Evolutionary conservation across 768 basidiomycete genomes (phyloP).

Genomic region (Basidioascus undulatus): DNA sequence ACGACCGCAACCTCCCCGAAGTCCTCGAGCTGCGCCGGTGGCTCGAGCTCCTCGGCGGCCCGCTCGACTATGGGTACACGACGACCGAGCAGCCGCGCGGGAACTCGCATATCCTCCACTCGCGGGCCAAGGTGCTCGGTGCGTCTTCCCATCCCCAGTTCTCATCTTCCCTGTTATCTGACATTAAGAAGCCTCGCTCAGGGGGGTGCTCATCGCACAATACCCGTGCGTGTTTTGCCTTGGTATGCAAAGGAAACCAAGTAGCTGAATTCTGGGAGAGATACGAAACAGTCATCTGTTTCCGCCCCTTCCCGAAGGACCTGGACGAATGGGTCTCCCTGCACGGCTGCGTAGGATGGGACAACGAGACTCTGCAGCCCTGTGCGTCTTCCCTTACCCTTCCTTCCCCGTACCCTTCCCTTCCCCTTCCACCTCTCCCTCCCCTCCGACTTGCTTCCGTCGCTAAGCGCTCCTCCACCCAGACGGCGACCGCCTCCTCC

Average conservation of each 20-base stretch:
- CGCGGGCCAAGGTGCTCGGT: not conserved
- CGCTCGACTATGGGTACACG: not conserved
- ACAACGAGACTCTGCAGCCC: not conserved
- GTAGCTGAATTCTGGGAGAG: too few relatives aligned
- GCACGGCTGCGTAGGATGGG: not conserved
- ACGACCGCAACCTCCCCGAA: not conserved
- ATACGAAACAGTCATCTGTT: too few relatives aligned
- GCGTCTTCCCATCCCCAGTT: too few relatives aligned
- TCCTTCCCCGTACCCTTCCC: too few relatives aligned
- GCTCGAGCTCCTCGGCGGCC: not conserved
- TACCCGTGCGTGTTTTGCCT: too few relatives aligned
- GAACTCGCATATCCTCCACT: constrained; percentile 1
- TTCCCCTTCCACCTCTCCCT: too few relatives aligned
- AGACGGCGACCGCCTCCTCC: not conserved
- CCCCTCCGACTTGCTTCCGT: too few relatives aligned
- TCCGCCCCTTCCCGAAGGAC: constrained; percentile 2
- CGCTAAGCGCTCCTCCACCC: too few relatives aligned
- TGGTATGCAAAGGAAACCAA: too few relatives aligned
- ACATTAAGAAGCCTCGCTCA: not conserved
- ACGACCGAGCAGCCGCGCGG: constrained; percentile 1
- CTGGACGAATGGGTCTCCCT: constrained; percentile 1
- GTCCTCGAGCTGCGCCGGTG: not conserved
- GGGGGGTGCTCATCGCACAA: constrained; percentile 2
- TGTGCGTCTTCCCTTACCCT: too few relatives aligned
- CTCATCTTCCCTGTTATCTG: too few relatives aligned